These are phyloP conservation scores for Diplodia mutila DNA, from an alignment of 2,329 filamentous ascomycete species.

Conservation along the genomic window DNA sequence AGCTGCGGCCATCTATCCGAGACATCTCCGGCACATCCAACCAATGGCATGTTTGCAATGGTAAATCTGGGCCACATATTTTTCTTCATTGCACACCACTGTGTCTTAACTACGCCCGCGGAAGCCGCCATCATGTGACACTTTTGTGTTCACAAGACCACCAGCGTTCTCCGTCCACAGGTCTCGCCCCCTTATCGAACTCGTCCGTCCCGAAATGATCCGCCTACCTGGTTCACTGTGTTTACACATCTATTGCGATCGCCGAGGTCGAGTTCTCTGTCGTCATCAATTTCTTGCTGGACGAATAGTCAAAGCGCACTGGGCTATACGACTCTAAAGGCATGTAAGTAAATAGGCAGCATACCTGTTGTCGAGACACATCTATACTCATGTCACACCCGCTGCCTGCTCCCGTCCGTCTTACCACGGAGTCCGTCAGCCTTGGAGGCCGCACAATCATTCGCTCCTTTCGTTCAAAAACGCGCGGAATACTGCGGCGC, in stretches of 20 bases:
- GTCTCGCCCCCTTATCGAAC: background rate
- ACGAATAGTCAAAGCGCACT: background rate
- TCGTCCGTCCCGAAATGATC: background rate
- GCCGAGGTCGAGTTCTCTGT: background rate
- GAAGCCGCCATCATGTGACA: conserved; percentile 13
- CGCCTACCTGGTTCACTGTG: background rate
- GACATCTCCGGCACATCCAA: conserved; percentile 8
- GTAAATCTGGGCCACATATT: background rate
- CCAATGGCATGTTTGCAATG: background rate
- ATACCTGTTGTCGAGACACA: background rate
- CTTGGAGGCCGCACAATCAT: background rate
- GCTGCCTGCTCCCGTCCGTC: background rate
- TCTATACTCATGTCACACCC: background rate
- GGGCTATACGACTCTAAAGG: background rate
- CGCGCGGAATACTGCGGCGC: background rate
- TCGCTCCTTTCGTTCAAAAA: background rate
- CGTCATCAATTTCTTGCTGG: background rate
- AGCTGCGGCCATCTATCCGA: conserved; percentile 8
- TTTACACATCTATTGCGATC: background rate
- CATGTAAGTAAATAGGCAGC: background rate
- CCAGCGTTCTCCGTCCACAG: background rate
- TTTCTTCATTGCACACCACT: background rate
- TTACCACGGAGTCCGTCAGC: background rate
- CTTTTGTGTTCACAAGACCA: conserved; percentile 10
- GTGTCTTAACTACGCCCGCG: background rate